Evolutionary conservation across 2,329 filamentous ascomycete genomes (phyloP).

Genomic region (Alternaria angustiovoidea): DNA sequence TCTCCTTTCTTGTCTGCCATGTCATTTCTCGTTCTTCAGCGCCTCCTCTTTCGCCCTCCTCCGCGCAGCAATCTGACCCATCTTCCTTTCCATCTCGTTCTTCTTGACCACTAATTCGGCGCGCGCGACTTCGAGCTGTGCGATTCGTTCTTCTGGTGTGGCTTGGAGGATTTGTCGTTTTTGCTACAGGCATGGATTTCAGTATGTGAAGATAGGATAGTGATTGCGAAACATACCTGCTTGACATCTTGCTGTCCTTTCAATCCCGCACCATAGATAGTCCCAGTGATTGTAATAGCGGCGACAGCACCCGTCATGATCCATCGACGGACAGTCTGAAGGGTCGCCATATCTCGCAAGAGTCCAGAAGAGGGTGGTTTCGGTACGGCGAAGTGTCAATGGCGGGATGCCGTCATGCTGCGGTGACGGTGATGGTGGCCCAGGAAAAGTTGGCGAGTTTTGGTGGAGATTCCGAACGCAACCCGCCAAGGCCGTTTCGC

Average conservation of each 20-base stretch:
- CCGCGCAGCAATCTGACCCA: constrained; percentile 46
- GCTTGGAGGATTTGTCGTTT: constrained; percentile 59
- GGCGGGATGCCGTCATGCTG: not conserved
- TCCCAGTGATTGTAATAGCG: constrained; percentile 64
- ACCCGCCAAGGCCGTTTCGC: constrained; percentile 31
- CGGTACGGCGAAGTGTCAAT: not conserved
- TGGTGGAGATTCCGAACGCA: constrained; percentile 12
- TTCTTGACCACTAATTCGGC: constrained; percentile 61
- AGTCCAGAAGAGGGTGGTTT: not conserved
- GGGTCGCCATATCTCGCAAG: constrained; percentile 27
- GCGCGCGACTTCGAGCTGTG: constrained; percentile 61
- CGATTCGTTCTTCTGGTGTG: constrained; percentile 63
- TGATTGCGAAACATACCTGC: constrained; percentile 54
- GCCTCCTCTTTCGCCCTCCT: constrained; percentile 23
- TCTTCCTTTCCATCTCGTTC: constrained; percentile 64
- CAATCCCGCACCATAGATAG: constrained; percentile 67
- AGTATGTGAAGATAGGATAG: not conserved
- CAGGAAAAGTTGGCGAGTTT: constrained; percentile 12
- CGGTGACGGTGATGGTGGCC: not conserved
- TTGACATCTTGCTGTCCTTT: constrained; percentile 62
- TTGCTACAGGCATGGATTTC: constrained; percentile 43
- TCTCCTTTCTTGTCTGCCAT: not conserved
- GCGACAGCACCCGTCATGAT: constrained; percentile 64
- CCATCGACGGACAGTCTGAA: constrained; percentile 55
- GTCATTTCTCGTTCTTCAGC: constrained; percentile 21